Evolutionary conservation across 257 asterid species (phyloP).

Genomic region (Fraxinus americana): DNA sequence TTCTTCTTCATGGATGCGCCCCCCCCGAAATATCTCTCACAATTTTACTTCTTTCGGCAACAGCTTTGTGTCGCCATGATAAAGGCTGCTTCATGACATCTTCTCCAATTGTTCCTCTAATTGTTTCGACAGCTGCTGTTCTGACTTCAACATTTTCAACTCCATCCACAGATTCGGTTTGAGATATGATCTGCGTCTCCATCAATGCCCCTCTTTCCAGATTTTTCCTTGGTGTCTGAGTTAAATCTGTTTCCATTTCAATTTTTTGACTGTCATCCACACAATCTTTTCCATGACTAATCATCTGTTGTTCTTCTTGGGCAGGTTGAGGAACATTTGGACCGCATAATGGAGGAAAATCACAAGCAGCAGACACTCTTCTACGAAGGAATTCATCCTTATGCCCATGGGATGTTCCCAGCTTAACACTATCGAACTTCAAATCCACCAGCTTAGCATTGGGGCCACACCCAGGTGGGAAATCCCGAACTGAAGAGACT

Average conservation of each 20-base stretch:
- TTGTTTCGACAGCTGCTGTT: constrained; percentile 27
- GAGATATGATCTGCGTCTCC: constrained; percentile 25
- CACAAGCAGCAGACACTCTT: constrained; percentile 78
- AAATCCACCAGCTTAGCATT: constrained; percentile 26
- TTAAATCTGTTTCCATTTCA: constrained; percentile 22
- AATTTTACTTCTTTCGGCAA: constrained; percentile 39
- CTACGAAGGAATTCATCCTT: constrained; percentile 59
- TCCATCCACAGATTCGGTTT: constrained; percentile 19
- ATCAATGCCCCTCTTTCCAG: constrained; percentile 19
- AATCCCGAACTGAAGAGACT: constrained; percentile 66
- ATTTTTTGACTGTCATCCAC: constrained; percentile 14
- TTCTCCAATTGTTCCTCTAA: constrained; percentile 21
- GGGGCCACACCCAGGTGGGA: constrained; percentile 71
- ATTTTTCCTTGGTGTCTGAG: not conserved
- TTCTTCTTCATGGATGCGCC: constrained; percentile 36
- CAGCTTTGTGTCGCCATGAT: constrained; percentile 37
- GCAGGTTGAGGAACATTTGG: constrained; percentile 32
- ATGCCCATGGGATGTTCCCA: constrained; percentile 32
- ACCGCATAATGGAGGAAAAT: constrained; percentile 79
- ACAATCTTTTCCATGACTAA: constrained; percentile 8
- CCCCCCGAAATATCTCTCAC: constrained; percentile 16
- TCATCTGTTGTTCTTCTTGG: constrained; percentile 29
- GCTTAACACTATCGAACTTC: constrained; percentile 22
- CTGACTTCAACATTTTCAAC: constrained; percentile 15
- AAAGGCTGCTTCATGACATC: constrained; percentile 30